Base-by-base conservation (phyloP, 345 rosid species). In the Carallia brachiata region DNA sequence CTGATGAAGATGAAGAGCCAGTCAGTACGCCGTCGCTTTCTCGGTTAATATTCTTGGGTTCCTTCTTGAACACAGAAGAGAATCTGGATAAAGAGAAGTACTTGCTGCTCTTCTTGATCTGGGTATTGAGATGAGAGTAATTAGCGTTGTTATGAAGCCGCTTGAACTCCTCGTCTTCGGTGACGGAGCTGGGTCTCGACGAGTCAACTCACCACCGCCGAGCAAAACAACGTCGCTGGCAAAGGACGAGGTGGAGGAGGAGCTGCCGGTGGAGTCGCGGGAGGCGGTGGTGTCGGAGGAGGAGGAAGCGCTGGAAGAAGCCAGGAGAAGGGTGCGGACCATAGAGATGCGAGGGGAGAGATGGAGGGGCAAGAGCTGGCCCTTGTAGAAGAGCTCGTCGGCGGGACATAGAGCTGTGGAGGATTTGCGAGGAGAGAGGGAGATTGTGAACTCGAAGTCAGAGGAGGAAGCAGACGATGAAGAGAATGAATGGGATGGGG, bases 351-450 rank as follows among this genome's bases (percentile, higher is more conserved):
- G 97, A 18, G 96, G 93, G 16, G 96, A 89, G 72, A 87, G 96
- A 56, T 94, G 97, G 66, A 94, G 96, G 52, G 98, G 97, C 36
- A 94, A 82, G 63, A 94, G 96, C 84, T 91, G 96, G 32, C 98
- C 98, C 63, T 91, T 94, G 96, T 94, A 94, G 86, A 94, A 94
- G 72, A 94, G 90, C 70, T 94, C 98, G 76, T 94, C 98, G 10
- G 98, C 98, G 0, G 96, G 97, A 70, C 94, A 93, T 18, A 89
- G 84, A 3, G 86, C 59, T 52, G 93, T 64, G 27, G 94, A 80
- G 66, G 95, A 85, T 67, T 86, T 88, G 52, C 90, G 91, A 0
- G 98, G 96, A 9, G 98, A 91, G 48, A 84, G 59, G 2, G 96
- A 84, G 74, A 89, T 73, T 36, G 88, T 88, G 88, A 91, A 94